Evolutionary conservation across 805 yeast species (phyloP).

Genomic region (Suhomyces faveliae): DNA sequence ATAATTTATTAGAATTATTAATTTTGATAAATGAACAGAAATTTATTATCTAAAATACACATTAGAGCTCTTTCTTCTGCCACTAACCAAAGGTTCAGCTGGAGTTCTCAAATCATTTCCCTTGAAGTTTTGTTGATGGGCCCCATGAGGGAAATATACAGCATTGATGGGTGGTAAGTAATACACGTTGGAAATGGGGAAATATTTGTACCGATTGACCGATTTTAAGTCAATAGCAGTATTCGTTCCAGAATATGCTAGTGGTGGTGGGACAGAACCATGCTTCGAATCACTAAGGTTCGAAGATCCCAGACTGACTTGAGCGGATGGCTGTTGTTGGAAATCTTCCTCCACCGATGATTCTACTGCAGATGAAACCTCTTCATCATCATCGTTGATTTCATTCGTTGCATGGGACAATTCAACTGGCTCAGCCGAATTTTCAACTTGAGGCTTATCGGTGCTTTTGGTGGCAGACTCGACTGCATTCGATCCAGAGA

Average conservation of each 20-base stretch:
- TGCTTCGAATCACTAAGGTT: neutral
- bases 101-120: slow-evolving; percentile 2
- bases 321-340: neutral
- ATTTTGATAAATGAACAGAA: neutral
- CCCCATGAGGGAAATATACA: slow-evolving; percentile 55
- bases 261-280: neutral
- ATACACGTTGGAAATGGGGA: slow-evolving; percentile 50
- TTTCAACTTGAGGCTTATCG: neutral
- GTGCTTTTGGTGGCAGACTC: neutral
- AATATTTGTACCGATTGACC: slow-evolving; percentile 42
- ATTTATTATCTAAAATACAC: slow-evolving; percentile 14
- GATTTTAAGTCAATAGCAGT: slow-evolving; percentile 10
- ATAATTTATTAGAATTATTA: too few relatives aligned
- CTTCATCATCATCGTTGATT: slow-evolving; percentile 8
- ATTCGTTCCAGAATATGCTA: slow-evolving; percentile 5
- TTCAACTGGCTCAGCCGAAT: slow-evolving; percentile 3
- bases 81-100: slow-evolving; percentile 9
- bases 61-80: slow-evolving; percentile 14
- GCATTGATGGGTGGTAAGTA: slow-evolving; percentile 55
- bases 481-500: neutral
- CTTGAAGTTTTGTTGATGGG: slow-evolving; percentile 35
- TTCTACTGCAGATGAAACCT: neutral
- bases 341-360: slow-evolving; percentile 6
- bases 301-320: slow-evolving; percentile 2
- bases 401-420: neutral